Base-by-base conservation (phyloP, 441 rosid genomes). In the Euphorbia celastroides region DNA sequence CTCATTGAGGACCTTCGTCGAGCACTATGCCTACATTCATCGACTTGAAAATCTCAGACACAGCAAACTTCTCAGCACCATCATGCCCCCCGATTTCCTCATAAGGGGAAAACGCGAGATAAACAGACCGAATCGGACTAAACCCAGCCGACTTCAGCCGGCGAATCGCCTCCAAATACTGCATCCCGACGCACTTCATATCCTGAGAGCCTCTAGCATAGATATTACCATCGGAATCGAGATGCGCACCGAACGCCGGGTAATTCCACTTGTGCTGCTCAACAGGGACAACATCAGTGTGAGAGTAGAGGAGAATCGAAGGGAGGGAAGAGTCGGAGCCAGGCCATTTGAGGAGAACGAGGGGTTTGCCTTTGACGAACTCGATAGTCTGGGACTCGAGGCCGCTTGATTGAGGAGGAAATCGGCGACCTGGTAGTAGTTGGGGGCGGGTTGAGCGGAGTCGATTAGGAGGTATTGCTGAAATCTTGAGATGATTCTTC, bases 131-230 rank as follows among this genome's bases (percentile, higher is more conserved):
- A 69, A 73, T 17, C 0, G 96, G 97, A 32, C 36, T 74, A 71
- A 83, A 93, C 9, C 89, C 89, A 36, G 81, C 74, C 41, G 80
- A 66, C 69, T 82, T 84, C 77, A 91, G 69, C 71, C 74, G 80
- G 42, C 99, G 89, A 59, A 88, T 71, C 26, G 99, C 99, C 74
- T 91, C 99, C 70, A 91, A 79, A 64, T 93, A 88, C 88, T 91
- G 99, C 91, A 81, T 82, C 9, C 97, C 96, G 26, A 93, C 96
- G 69, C 99, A 93, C 83, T 93, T 93, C 97, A 93, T 93, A 74
- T 93, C 99, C 84, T 93, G 99, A 0, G 97, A 86, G 26, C 99
- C 99, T 74, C 99, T 78, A 42, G 92, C 99, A 19, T 72, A 91
- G 67, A 94, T 88, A 61, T 85, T 66, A 1, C 96, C 99, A 0